A percentile compares a stretch with the other conserved stretches of the same genome.
phyloP scores from a whole-genome alignment of 257 asterid genomes.

The Jacaranda mimosifolia region DNA sequence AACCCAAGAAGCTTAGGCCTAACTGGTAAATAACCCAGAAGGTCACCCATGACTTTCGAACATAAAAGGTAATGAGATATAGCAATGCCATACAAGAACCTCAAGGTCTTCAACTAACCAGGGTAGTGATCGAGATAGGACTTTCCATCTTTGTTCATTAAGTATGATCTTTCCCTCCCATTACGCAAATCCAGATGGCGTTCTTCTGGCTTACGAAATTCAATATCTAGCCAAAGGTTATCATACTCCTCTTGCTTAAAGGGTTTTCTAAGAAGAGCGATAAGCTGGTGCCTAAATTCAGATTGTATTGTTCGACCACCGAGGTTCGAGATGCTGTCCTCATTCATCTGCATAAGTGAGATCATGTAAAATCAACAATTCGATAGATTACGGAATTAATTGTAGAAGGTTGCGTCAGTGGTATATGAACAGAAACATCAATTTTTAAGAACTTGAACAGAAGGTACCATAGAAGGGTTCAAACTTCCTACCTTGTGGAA shows the following conservation, averaged over 20 bases:
- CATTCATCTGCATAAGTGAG: slow-evolving; percentile 44
- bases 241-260: slow-evolving; percentile 47
- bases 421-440: slow-evolving; percentile 12
- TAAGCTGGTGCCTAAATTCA: slow-evolving; percentile 45
- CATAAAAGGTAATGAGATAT: slow-evolving; percentile 5
- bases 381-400: neutral
- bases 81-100: slow-evolving; percentile 1
- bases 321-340: neutral
- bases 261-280: slow-evolving; percentile 45
- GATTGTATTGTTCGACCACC: neutral
- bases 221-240: slow-evolving; percentile 41
- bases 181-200: slow-evolving; percentile 49
- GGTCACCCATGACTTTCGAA: neutral
- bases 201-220: slow-evolving; percentile 23
- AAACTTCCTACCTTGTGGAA: slow-evolving; percentile 27
- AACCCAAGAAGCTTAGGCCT: neutral
- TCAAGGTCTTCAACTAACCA: slow-evolving; percentile 45
- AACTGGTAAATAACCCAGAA: no score
- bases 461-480: slow-evolving; percentile 12
- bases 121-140: slow-evolving; percentile 51
- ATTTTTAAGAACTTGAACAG: slow-evolving; percentile 6
- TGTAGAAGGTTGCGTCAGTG: neutral
- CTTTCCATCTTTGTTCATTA: slow-evolving; percentile 42
- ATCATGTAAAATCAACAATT: slow-evolving; percentile 1
- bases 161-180: slow-evolving; percentile 46